These are phyloP conservation scores for Penicillium aurantiogriseum DNA, from an alignment of 2,329 filamentous ascomycete species.

Conservation along the genomic window DNA sequence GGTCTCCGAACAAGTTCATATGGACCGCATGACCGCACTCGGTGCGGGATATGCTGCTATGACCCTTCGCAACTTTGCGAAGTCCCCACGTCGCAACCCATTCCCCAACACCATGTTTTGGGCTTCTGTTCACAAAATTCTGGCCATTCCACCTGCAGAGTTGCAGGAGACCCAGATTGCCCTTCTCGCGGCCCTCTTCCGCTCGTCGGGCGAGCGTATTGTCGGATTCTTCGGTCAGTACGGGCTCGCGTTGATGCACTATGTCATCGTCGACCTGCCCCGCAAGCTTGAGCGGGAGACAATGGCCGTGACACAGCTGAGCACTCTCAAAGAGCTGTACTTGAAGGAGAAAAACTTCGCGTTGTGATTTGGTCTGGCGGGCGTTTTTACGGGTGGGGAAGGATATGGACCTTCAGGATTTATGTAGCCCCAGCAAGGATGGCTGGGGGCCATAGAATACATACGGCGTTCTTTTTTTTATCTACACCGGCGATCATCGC, in stretches of 20 bases:
- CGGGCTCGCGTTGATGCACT: constrained; percentile 67
- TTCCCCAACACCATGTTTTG: constrained; percentile 82
- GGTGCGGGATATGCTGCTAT: constrained; percentile 82
- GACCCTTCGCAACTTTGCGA: constrained; percentile 76
- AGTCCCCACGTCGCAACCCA: constrained; percentile 66
- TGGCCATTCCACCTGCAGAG: constrained; percentile 68
- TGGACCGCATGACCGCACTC: constrained; percentile 78
- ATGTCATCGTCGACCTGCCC: constrained; percentile 74
- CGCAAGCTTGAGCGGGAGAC: constrained; percentile 32
- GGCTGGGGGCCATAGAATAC: background rate
- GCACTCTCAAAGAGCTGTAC: constrained; percentile 40
- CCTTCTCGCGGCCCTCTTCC: constrained; percentile 69
- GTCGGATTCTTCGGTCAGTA: constrained; percentile 77
- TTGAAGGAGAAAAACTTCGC: constrained; percentile 38
- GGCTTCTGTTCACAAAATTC: constrained; percentile 70
- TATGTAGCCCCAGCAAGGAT: background rate
- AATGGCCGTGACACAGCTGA: constrained; percentile 41
- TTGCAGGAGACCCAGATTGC: constrained; percentile 72
- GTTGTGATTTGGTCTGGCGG: constrained; percentile 23
- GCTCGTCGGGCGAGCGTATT: constrained; percentile 71
- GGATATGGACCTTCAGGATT: background rate
- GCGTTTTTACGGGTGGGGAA: constrained; percentile 1
- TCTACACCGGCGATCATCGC: background rate
- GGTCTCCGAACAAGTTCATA: constrained; percentile 69
- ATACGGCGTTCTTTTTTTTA: background rate